Evolutionary conservation across 169 alveolate genomes (phyloP), one percentile per base, ranked within the genome.

Genomic region (Eimeria acervulina): DNA sequence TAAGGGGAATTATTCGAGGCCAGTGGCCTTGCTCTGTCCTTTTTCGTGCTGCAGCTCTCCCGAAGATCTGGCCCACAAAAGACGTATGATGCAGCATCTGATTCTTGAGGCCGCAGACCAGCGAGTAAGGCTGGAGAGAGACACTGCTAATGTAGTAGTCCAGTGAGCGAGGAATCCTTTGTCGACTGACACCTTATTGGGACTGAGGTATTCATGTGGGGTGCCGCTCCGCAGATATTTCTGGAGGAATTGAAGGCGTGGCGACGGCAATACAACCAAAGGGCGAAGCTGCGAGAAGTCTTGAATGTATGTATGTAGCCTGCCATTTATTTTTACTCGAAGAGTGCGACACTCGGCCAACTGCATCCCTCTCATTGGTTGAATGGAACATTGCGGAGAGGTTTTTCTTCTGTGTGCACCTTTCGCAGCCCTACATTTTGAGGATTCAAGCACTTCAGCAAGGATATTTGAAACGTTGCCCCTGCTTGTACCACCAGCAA

Each of bases 401-500:
- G 26, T 2, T 72, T 44, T 38, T 42, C 13, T n/a, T 26, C 61
- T 26, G 66, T 42, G 88, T 44, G 88, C 63, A 13, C 17, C 83
- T 78, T 44, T 44, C n/a, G 42, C 19, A 78, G 88, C 63, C 88
- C 4, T 78, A 78, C 88, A 78, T 78, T n/a, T 40, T 78, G 88
- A 78, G 23, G 88, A 44, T 78, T 42, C 88, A 78, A n/a, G 36
- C 88, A 12, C 88, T 78, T 19, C 88, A 78, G 21, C 88, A 78
- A 66, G 88, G 88, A 42, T 78, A 78, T 47, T 78, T 78, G 88
- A 78, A 78, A n/a, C 88, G 88, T 26, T 78, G 88, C 66, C 88
- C 88, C 0, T 78, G 88, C 40, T 78, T 78, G 40, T 78, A 78
- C 40, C 88, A 78, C 40, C 88, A 78, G 88, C 88, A 78, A 78